Evolutionary conservation across 768 basidiomycete genomes (phyloP).

Genomic region (Termitomyces titanicus): DNA sequence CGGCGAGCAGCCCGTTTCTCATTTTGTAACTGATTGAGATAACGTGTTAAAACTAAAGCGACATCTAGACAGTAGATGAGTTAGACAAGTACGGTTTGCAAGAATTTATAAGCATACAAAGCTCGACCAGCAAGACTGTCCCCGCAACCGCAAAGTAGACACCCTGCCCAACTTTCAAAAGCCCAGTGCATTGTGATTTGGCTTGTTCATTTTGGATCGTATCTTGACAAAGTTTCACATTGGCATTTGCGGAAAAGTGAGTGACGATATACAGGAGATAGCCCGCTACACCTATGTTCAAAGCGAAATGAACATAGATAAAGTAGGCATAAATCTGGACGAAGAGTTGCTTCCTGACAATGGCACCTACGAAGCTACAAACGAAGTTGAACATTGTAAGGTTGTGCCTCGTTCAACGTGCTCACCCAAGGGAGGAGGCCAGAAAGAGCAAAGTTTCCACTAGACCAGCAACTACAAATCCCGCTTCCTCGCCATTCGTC

Average conservation of each 20-base stretch:
- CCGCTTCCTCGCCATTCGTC: slow-evolving; percentile 29
- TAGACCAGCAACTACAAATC: slow-evolving; percentile 47
- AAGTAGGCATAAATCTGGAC: slow-evolving; percentile 53
- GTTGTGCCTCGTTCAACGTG: background rate
- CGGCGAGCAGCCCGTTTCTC: slow-evolving; percentile 46
- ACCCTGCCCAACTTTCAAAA: slow-evolving; percentile 39
- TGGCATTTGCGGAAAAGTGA: slow-evolving; percentile 39
- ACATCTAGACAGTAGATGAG: slow-evolving; percentile 37
- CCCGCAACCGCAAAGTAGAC: slow-evolving; percentile 44
- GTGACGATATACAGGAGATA: slow-evolving; percentile 51
- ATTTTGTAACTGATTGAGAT: slow-evolving; percentile 46
- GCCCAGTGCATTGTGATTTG: slow-evolving; percentile 39
- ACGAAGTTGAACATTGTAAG: background rate
- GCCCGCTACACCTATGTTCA: slow-evolving; percentile 49
- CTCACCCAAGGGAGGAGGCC: slow-evolving; percentile 54
- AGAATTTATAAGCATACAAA: slow-evolving; percentile 44
- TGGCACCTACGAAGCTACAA: slow-evolving; percentile 55
- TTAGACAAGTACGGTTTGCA: background rate
- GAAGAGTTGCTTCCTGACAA: slow-evolving; percentile 60
- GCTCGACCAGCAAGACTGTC: slow-evolving; percentile 45
- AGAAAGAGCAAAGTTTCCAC: slow-evolving; percentile 51
- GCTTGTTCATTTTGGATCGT: slow-evolving; percentile 36
- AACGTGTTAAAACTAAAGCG: slow-evolving; percentile 49
- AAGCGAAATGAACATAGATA: slow-evolving; percentile 52
- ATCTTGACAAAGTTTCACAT: slow-evolving; percentile 41